Evolutionary conservation across 2,329 filamentous ascomycete species (phyloP).

Genomic region (Akanthomyces lecanii): DNA sequence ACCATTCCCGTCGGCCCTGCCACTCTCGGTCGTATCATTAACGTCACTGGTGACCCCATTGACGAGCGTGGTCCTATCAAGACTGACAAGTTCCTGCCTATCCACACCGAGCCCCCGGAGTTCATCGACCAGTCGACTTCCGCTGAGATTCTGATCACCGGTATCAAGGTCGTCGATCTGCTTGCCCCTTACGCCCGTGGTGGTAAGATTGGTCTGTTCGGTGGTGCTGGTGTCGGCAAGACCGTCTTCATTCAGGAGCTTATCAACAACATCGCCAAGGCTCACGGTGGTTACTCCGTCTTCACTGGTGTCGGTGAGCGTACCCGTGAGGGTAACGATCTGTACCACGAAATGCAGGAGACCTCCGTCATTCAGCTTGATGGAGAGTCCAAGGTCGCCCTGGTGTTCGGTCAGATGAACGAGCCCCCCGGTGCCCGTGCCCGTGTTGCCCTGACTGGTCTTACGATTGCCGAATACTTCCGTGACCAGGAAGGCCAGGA

Average conservation of each 20-base stretch:
- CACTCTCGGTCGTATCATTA: constrained; percentile 98
- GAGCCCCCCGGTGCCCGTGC: constrained; percentile 99
- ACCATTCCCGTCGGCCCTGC: constrained; percentile 89
- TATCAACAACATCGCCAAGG: constrained; percentile 99
- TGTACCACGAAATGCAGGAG: constrained; percentile 99
- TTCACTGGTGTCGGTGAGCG: constrained; percentile 99
- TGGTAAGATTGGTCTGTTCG: constrained; percentile 99
- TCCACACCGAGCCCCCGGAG: constrained; percentile 88
- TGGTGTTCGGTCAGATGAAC: constrained; percentile 99
- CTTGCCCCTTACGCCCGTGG: constrained; percentile 99
- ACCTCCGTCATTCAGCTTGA: constrained; percentile 99
- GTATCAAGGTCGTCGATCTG: constrained; percentile 99
- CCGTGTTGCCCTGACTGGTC: constrained; percentile 95
- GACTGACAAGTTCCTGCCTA: constrained; percentile 78
- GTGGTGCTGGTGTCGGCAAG: constrained; percentile 99
- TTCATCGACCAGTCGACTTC: constrained; percentile 95
- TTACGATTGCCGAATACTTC: constrained; percentile 81
- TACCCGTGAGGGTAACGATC: constrained; percentile 99
- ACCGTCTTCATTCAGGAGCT: constrained; percentile 99
- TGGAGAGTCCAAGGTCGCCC: constrained; percentile 97
- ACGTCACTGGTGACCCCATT: constrained; percentile 99
- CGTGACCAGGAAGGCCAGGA: constrained; percentile 75
- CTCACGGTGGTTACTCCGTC: constrained; percentile 99
- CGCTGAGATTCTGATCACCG: constrained; percentile 94
- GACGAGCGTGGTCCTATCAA: constrained; percentile 99